Percentiles rank a stretch among this genome's conserved stretches.
phyloP scores from a whole-genome alignment of 73 alveolate species.

The Effrenium voratum region DNA sequence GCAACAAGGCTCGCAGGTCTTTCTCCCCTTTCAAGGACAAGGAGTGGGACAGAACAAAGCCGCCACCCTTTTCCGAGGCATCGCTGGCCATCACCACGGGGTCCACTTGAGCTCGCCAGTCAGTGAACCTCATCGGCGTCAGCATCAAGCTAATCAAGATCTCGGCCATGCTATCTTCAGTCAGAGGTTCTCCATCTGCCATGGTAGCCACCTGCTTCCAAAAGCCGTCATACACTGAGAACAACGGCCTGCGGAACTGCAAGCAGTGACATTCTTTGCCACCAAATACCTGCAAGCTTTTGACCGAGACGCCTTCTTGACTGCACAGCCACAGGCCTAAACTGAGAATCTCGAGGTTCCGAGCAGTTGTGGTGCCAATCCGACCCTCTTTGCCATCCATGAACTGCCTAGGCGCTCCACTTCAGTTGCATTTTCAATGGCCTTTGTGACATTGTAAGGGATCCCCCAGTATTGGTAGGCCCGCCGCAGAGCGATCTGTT shows the following conservation, averaged over 20 bases:
- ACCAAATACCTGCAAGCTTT: neutral
- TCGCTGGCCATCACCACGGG: neutral
- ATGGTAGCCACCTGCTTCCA: neutral
- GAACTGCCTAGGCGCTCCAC: neutral
- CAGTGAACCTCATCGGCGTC: neutral
- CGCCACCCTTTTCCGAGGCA: neutral
- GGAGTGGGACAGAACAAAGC: neutral
- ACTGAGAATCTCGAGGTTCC: neutral
- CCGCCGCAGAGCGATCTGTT: neutral
- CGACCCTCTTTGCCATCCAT: neutral
- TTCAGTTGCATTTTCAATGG: neutral
- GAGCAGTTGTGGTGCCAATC: neutral
- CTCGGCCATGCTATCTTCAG: neutral
- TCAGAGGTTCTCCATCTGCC: neutral
- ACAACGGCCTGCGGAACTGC: neutral
- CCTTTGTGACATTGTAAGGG: neutral
- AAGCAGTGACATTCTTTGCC: neutral
- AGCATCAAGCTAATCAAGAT: neutral
- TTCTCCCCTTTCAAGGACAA: neutral
- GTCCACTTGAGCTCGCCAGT: neutral
- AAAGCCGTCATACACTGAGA: neutral
- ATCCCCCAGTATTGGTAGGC: neutral
- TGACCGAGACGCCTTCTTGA: neutral
- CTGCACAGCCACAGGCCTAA: neutral
- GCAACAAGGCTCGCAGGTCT: neutral